Base-by-base conservation (phyloP, 148 eudicot genomes). In the Persicaria tinctoria region DNA sequence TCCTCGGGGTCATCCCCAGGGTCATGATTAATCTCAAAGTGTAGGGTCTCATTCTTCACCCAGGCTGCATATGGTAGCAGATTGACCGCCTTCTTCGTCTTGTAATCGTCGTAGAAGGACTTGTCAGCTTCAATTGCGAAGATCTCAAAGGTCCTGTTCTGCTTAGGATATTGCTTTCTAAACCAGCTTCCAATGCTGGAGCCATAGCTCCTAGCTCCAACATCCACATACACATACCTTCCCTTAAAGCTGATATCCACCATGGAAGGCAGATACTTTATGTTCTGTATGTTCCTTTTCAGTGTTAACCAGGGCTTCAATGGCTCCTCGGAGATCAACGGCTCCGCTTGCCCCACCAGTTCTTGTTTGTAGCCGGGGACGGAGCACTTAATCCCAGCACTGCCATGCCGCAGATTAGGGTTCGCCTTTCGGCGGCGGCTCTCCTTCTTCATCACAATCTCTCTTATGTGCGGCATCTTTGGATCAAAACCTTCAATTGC, bases 171-270 rank as follows among this genome's bases (percentile, higher is more conserved):
- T 32, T 91, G 96, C 75, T 94, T 94, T 79, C 85, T 86, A 46
- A 94, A 94, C 98, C 98, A 94, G 56, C 98, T 87, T 51, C 85
- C 96, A 57, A 94, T 94, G 72, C 98, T 94, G n/a, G 98, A 94
- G 46, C 98, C 97, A 45, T 94, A 94, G 77, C 98, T 92, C 76
- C 97, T 80, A 11, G 97, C 86, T 38, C 98, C 98, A 70, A 95
- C 98, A 83, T 95, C 98, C 27, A 95, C 87, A 64, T 90, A 95
- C 68, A 92, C 86, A 64, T 92, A 95, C 70, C 89, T 83, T 18
- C 75, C 74, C 87, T 90, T 92, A 53, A 89, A 95, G 77, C 85
- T 90, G 70, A 95, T 86, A 74, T 95, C 97, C 50, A 82, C 98
- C 94, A 90, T 84, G 9, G 89, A 78, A 3, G 97, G 75, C 68